phyloP scores from a whole-genome alignment of 306 rosid species.

The Crataegus laevigata region DNA sequence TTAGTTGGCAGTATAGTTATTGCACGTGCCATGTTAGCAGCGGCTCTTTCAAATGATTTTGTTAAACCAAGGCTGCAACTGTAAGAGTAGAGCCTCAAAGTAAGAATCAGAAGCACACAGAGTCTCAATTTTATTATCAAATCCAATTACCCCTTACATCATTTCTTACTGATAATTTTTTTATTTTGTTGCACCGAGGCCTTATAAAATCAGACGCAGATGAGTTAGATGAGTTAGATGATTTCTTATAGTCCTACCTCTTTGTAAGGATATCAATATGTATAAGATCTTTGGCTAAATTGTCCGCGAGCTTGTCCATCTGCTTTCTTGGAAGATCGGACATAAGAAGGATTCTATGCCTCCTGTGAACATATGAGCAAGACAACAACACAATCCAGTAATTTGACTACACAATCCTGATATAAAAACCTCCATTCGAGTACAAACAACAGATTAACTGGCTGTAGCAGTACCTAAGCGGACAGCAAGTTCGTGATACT shows the following conservation, averaged over 20 bases:
- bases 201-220: not conserved
- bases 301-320: conserved; percentile 76
- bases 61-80: conserved; percentile 87
- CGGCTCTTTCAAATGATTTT: conserved; percentile 90
- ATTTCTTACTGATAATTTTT: not conserved
- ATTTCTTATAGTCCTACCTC: conserved; percentile 52
- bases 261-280: conserved; percentile 84
- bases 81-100: conserved; percentile 34
- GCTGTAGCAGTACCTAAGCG: conserved; percentile 90
- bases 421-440: conserved; percentile 18
- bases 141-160: conserved; percentile 2
- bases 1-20: conserved; percentile 84
- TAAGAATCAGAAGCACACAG: conserved; percentile 18
- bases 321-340: conserved; percentile 93
- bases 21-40: conserved; percentile 83
- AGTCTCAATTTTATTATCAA: not conserved
- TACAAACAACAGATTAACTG: conserved; percentile 49
- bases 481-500: conserved; percentile 74
- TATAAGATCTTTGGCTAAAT: conserved; percentile 57
- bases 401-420: conserved; percentile 22
- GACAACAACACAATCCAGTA: conserved; percentile 23
- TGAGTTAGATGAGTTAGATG: not conserved
- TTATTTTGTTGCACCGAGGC: not conserved
- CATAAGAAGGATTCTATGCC: conserved; percentile 89
- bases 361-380: conserved; percentile 35